phyloP scores from a whole-genome alignment of 768 basidiomycete genomes.

The Leucogyrophana mollusca region DNA sequence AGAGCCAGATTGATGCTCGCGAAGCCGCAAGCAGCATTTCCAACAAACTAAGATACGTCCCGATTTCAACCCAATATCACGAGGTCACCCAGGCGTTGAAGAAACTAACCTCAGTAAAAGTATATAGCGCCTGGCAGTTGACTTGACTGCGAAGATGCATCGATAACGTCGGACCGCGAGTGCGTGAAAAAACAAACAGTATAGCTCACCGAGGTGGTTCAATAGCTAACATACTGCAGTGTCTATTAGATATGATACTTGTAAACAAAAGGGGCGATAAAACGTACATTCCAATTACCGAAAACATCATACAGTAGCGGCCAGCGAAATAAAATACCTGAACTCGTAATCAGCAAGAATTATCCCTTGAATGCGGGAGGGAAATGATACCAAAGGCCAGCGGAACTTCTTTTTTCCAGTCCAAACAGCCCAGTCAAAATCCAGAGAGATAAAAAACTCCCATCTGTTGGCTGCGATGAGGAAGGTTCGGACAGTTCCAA shows the following conservation, averaged over 20 bases:
- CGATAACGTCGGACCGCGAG: neutral
- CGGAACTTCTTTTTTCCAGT: neutral
- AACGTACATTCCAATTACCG: constrained; percentile 2
- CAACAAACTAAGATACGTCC: neutral
- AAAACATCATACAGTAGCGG: neutral
- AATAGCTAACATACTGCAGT: constrained; percentile 13
- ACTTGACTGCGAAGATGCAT: neutral
- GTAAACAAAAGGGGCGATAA: neutral
- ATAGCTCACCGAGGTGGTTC: neutral
- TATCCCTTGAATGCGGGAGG: neutral
- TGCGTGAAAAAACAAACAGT: neutral
- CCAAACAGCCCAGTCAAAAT: constrained; percentile 1
- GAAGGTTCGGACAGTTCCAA: no score
- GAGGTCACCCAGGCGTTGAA: neutral
- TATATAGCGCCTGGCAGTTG: constrained; percentile 3
- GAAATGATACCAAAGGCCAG: constrained; percentile 2
- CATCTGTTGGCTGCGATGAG: neutral
- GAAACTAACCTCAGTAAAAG: neutral
- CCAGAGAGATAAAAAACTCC: constrained; percentile 3
- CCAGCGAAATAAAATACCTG: constrained; percentile 1
- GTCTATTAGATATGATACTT: constrained; percentile 1
- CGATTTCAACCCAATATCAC: no score
- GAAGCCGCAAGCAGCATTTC: neutral
- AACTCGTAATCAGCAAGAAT: no score
- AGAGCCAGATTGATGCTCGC: constrained; percentile 3